Evolutionary conservation across 116 monocot genomes (phyloP), one percentile per base, ranked within the genome.

Genomic region (Posidonia oceanica): DNA sequence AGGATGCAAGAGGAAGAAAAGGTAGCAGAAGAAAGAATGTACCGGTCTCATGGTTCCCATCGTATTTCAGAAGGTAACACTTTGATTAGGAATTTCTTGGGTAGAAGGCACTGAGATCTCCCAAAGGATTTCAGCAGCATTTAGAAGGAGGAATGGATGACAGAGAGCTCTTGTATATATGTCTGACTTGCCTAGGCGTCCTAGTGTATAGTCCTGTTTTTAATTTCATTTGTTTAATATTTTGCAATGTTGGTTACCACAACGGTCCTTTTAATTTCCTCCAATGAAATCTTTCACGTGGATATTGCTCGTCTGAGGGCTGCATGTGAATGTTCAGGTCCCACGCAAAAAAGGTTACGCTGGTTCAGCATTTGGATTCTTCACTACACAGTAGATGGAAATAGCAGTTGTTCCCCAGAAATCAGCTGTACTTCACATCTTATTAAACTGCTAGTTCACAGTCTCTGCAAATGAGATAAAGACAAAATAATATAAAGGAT

Each of bases 181-280:
- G 1, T 29, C 29, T 29, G 29, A 29, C 1, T 1, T 29, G 29
- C 29, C 29, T 29, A 29, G 1, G 29, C 0, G 29, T 29, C 29
- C 29, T 6, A 41, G 66, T 6, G 20, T 10, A 10, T 20, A 41
- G 17, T 10, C 14, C 20, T 65, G 10, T 4, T 39, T 65, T 39
- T 13, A 7, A 4, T 4, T 23, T 17, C 7, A 66, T 7, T 7
- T 44, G 42, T 44, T 66, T 44, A 7, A n/a, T 66, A 4, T 29
- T 65, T n/a, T 18, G 23, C 52, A 54, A 53, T 53, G 52, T 68
- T 41, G 1, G 18, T 44, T 4, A n/a, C 8, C 51, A 16, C 52
- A 68, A 68, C 68, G 68, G 68, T 68, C 68, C 7, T 14, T n/a
- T 66, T n/a, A n/a, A n/a, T n/a, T 66, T 29, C 29, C 37, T 66